These are phyloP conservation scores for Penicillium thymicola DNA, from an alignment of 2,329 filamentous ascomycete genomes.

Conservation along the genomic window DNA sequence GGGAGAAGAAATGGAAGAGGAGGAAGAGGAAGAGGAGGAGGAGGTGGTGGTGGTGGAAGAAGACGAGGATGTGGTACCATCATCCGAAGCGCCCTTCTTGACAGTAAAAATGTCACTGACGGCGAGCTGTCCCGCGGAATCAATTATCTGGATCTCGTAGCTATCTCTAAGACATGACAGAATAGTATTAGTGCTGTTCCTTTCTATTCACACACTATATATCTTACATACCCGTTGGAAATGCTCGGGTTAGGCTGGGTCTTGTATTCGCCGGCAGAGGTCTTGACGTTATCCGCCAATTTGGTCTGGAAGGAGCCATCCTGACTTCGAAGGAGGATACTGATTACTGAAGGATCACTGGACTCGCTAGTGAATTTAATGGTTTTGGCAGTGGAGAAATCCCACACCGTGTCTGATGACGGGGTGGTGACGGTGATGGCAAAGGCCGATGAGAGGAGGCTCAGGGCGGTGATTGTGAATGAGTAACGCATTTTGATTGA, in stretches of 20 bases:
- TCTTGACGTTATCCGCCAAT: constrained; percentile 13
- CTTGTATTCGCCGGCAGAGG: constrained; percentile 9
- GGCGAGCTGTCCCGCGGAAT: constrained; percentile 9
- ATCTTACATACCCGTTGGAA: constrained; percentile 9
- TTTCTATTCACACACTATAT: background rate
- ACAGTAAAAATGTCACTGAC: constrained; percentile 10
- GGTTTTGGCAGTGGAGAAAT: constrained; percentile 10
- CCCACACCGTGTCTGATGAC: constrained; percentile 4
- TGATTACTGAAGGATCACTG: constrained; percentile 8
- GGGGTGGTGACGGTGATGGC: constrained; percentile 8
- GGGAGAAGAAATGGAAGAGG: background rate
- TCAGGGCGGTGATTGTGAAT: background rate
- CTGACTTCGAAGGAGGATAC: constrained; percentile 8
- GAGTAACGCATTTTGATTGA: constrained; percentile 8
- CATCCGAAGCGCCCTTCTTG: constrained; percentile 3
- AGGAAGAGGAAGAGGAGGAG: background rate
- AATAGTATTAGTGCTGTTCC: background rate
- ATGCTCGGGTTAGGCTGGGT: constrained; percentile 14
- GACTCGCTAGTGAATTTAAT: constrained; percentile 8
- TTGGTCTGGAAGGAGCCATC: constrained; percentile 15
- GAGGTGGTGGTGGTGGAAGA: background rate
- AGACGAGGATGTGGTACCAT: constrained; percentile 5
- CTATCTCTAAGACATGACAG: background rate
- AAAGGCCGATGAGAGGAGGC: constrained; percentile 7
- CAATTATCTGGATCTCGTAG: constrained; percentile 14